Base-by-base conservation (phyloP, 306 rosid genomes). In the Lathyrus aphaca region DNA sequence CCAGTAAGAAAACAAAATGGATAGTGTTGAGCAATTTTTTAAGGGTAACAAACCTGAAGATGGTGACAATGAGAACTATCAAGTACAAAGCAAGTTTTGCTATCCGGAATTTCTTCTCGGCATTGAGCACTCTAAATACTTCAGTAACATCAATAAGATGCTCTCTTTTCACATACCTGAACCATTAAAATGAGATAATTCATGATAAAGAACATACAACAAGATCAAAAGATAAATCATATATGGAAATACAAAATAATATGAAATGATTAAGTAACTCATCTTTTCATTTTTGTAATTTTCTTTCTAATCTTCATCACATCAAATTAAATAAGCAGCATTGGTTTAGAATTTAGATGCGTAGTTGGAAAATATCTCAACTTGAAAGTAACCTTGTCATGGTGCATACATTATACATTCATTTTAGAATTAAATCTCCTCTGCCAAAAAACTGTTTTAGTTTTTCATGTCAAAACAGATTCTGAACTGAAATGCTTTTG, bases 101-200 rank as follows among this genome's bases (percentile, higher is more conserved):
- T 50, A 88, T 69, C 80, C 97, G 88, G 30, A 59, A 79, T 65
- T 82, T 88, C 90, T 90, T 93, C 86, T 93, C 94, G 8, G 79
- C 82, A 43, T 63, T 86, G 40, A 93, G 82, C 72, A 74, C 83
- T 76, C 90, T 85, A 77, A 93, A 93, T 42, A 91, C 97, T 82
- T 93, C 98, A 4, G 98, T 93, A 30, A 93, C 98, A 78, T 93
- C 98, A 85, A 93, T 74, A 50, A 86, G 97, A 82, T 93, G 98
- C 82, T 82, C 85, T 77, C 82, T 76, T 48, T 88, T 88, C 79
- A 82, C 65, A 79, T 80, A 93, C 84, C 98, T 93, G 86, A 69
- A 78, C 15, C 57, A 77, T 45, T 74, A 71, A 74, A 80, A 44
- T 29, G 50, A 55, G 77, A 48, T 48, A 13, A 54, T 69, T 67